Base-by-base conservation (phyloP, 306 rosid genomes). In the Lagenaria siceraria region DNA sequence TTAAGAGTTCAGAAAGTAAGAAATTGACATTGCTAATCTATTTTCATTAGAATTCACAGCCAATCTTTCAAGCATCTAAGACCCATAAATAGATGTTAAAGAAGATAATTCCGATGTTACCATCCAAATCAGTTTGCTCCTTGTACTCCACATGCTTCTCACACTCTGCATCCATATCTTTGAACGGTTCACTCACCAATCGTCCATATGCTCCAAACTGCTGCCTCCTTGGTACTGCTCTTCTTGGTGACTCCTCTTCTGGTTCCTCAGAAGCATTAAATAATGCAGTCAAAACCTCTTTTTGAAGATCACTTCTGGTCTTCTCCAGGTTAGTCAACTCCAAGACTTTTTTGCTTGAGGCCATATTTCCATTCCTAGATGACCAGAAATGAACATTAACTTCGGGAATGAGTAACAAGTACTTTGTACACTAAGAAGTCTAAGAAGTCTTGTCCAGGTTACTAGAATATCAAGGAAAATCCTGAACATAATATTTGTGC, bases 241-340 rank as follows among this genome's bases (percentile, higher is more conserved):
- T 83, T 77, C 51, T 78, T 76, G 85, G 87, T 78, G 83, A 29
- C 81, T 83, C 86, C 71, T 80, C 76, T 43, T 70, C 84, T 51
- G 60, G 29, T 74, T 60, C 80, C 81, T 86, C 84, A 21, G 76
- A 25, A 76, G 83, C 81, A 86, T 25, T 72, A 85, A 87, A 95
- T 68, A 95, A 81, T 69, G 89, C 52, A 80, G 86, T 75, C 85
- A 88, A 61, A 73, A 95, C 25, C 72, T 88, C 96, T 86, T 87
- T 84, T 84, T 85, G 86, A 65, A 92, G 87, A 68, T 87, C 85
- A 61, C 49, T 78, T 84, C 58, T 87, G 59, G 78, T 73, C 63
- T 82, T 89, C 49, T 72, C 81, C 64, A 42, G 74, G 62, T 42
- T 55, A 36, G 80, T 72, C 55, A 76, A 80, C 75, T 85, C 87